Evolutionary conservation across 169 alveolate genomes (phyloP).

Genomic region (Eimeria praecox): DNA sequence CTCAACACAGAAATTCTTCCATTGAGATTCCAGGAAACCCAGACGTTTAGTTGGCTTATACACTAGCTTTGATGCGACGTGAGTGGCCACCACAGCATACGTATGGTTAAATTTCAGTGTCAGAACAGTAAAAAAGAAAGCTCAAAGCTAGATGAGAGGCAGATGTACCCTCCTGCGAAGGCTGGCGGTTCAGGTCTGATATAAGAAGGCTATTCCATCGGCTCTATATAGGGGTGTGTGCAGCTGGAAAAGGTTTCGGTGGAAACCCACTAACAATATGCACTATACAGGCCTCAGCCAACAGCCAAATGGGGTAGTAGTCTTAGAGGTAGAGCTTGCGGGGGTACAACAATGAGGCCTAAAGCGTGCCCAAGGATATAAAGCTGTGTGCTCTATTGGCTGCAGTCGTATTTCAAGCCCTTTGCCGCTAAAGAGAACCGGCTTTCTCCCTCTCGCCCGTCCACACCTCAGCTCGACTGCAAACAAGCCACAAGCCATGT

Average conservation of each 20-base stretch:
- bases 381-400: background rate
- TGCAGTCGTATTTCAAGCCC: constrained; percentile 8
- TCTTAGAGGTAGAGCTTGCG: background rate
- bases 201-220: background rate
- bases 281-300: background rate
- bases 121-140: background rate
- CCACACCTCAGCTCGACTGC: constrained; percentile 21
- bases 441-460: constrained; percentile 28
- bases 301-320: background rate
- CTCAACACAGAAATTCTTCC: background rate
- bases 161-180: background rate
- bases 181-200: background rate
- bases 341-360: background rate
- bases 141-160: background rate
- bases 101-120: background rate
- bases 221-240: background rate
- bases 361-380: background rate
- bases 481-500: constrained; percentile 25
- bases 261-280: background rate
- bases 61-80: background rate
- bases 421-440: background rate
- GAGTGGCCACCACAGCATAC: background rate
- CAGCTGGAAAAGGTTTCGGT: background rate
- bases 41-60: background rate
- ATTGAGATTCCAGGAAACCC: background rate